Evolutionary conservation across 2,329 filamentous ascomycete genomes (phyloP).

Genomic region (Emmonsiellopsis sp.): DNA sequence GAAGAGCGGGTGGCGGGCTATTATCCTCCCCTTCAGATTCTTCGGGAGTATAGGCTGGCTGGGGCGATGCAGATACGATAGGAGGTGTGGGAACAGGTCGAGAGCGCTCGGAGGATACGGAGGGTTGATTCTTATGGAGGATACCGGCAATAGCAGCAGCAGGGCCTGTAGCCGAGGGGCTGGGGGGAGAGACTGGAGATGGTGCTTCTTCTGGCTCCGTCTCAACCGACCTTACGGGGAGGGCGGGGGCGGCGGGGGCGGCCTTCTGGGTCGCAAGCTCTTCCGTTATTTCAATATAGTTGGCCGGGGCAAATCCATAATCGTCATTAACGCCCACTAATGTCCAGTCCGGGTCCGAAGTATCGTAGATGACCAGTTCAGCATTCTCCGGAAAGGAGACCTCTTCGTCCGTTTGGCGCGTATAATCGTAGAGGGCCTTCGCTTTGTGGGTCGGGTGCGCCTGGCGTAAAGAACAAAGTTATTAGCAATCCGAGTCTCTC

Average conservation of each 20-base stretch:
- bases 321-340: conserved; percentile 76
- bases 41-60: conserved; percentile 50
- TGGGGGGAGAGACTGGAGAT: conserved; percentile 24
- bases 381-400: conserved; percentile 90
- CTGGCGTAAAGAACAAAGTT: conserved; percentile 30
- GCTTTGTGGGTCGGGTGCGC: conserved; percentile 60
- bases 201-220: conserved; percentile 38
- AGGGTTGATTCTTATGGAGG: conserved; percentile 32
- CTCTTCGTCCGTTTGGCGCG: conserved; percentile 94
- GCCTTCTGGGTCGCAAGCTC: conserved; percentile 26
- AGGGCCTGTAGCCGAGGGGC: conserved; percentile 33
- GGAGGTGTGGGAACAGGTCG: conserved; percentile 27
- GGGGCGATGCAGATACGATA: conserved; percentile 32
- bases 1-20: conserved; percentile 49
- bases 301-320: conserved; percentile 89
- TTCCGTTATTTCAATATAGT: conserved; percentile 75
- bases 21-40: conserved; percentile 58
- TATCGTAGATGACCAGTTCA: conserved; percentile 75
- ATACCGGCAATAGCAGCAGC: conserved; percentile 50
- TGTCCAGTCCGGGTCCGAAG: conserved; percentile 91
- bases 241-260: conserved; percentile 35
- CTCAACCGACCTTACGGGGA: conserved; percentile 22
- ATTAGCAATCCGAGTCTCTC: not conserved
- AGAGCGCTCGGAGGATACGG: conserved; percentile 20
- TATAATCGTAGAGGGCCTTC: conserved; percentile 96